Conservation (phyloP, 371 early-diverging fungal genomes). For the Rhizopus sp. region DNA sequence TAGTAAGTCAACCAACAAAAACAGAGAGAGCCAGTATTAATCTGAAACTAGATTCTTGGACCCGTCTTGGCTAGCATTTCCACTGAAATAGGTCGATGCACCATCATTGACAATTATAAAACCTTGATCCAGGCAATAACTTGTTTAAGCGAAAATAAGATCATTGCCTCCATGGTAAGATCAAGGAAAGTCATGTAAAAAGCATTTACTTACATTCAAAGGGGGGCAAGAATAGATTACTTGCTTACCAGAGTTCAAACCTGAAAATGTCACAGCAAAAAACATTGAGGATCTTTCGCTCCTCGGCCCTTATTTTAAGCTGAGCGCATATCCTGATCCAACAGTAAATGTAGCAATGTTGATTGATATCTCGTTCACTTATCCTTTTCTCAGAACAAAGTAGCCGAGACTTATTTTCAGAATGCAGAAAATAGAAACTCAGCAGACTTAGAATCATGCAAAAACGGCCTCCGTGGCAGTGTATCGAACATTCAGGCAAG, state of each 20-base stretch:
- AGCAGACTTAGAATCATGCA: conserved; percentile 62
- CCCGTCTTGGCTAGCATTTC: conserved; percentile 52
- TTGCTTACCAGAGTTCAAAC: conserved; percentile 62
- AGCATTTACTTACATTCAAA: conserved; percentile 11
- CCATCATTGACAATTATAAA: conserved; percentile 62
- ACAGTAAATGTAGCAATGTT: conserved; percentile 37
- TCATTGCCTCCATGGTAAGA: conserved; percentile 56
- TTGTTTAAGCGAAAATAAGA: conserved; percentile 51
- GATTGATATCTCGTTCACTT: background rate
- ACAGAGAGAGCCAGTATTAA: background rate
- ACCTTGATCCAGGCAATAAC: conserved; percentile 50
- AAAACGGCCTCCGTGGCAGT: conserved; percentile 68
- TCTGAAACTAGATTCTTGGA: conserved; percentile 46
- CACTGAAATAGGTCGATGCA: conserved; percentile 36
- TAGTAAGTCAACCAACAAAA: conserved; percentile 31
- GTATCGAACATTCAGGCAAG: conserved; percentile 64
- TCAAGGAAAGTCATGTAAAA: no score
- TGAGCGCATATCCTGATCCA: conserved; percentile 60
- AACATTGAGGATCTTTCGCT: conserved; percentile 68
- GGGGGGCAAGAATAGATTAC: conserved; percentile 38
- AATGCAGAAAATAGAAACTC: conserved; percentile 52
- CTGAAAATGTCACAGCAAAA: conserved; percentile 52
- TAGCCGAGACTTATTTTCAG: conserved; percentile 67
- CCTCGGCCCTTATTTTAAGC: conserved; percentile 74
- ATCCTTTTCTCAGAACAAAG: conserved; percentile 53